A percentile compares a stretch with the other conserved stretches of the same genome.
Evolutionary conservation across 2,329 filamentous ascomycete genomes (phyloP).

Genomic region (Fusarium falciforme): DNA sequence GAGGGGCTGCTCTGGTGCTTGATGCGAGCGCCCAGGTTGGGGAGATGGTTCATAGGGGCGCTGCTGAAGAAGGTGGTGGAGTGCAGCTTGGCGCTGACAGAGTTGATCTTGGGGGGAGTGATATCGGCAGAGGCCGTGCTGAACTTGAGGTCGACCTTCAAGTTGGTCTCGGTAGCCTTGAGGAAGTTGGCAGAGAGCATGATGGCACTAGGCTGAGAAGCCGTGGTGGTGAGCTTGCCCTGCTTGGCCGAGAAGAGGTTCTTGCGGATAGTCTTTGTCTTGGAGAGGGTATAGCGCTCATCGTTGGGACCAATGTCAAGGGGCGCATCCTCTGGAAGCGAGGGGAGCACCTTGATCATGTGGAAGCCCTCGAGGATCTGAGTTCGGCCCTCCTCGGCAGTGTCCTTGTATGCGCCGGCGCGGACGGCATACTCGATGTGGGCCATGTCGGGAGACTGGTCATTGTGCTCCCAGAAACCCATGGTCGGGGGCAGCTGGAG

Average conservation of each 20-base stretch:
- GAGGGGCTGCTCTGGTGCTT: slow-evolving; percentile 55
- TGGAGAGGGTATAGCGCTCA: slow-evolving; percentile 61
- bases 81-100: slow-evolving; percentile 62
- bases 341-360: slow-evolving; percentile 65
- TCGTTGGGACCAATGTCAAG: slow-evolving; percentile 61
- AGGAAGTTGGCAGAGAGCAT: slow-evolving; percentile 64
- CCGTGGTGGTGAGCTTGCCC: slow-evolving; percentile 60
- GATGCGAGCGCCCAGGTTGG: slow-evolving; percentile 62
- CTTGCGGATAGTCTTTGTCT: slow-evolving; percentile 65
- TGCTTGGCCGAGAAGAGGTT: slow-evolving; percentile 64
- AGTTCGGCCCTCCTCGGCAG: slow-evolving; percentile 34
- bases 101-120: slow-evolving; percentile 60
- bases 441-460: slow-evolving; percentile 66
- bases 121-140: slow-evolving; percentile 56
- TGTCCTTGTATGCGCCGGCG: slow-evolving; percentile 54
- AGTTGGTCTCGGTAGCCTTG: slow-evolving; percentile 54
- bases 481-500: slow-evolving; percentile 65
- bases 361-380: slow-evolving; percentile 56
- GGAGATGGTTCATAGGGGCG: slow-evolving; percentile 57
- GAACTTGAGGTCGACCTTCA: slow-evolving; percentile 61
- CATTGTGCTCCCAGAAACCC: slow-evolving; percentile 64
- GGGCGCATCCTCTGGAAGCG: slow-evolving; percentile 61
- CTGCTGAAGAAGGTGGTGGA: slow-evolving; percentile 65
- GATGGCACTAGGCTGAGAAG: slow-evolving; percentile 59
- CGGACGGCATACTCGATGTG: slow-evolving; percentile 65